Evolutionary conservation across 2,329 filamentous ascomycete species (phyloP).

Genomic region (Nannizziopsis barbatae): DNA sequence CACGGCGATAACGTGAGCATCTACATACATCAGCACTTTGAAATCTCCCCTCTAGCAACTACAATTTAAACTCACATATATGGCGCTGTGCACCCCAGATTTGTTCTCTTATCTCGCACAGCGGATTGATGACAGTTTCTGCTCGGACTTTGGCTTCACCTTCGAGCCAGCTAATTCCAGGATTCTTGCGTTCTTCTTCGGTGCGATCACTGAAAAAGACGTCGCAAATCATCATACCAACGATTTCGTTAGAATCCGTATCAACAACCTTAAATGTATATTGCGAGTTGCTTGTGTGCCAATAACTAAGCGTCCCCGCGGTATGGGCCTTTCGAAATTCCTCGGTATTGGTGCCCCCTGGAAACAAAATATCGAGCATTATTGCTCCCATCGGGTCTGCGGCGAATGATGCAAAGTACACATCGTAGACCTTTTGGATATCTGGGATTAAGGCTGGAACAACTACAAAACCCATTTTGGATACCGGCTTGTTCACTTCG

Average conservation of each 20-base stretch:
- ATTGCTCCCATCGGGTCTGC: conserved; percentile 18
- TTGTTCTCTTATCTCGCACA: conserved; percentile 35
- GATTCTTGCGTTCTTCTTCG: conserved; percentile 36
- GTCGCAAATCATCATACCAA: conserved; percentile 41
- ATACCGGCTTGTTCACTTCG: background rate
- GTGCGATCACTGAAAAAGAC: conserved; percentile 31
- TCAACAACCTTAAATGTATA: conserved; percentile 42
- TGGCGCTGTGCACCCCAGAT: conserved; percentile 32
- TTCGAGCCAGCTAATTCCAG: conserved; percentile 38
- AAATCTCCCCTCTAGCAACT: background rate
- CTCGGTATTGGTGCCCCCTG: conserved; percentile 25
- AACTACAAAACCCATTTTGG: conserved; percentile 32
- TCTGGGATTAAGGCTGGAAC: conserved; percentile 39
- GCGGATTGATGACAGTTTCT: conserved; percentile 33
- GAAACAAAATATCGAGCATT: conserved; percentile 30
- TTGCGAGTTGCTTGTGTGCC: conserved; percentile 32
- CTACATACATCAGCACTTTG: conserved; percentile 17
- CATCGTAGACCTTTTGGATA: conserved; percentile 38
- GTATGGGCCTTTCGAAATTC: conserved; percentile 37
- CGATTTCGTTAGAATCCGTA: conserved; percentile 33
- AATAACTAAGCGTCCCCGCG: conserved; percentile 32
- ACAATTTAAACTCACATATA: conserved; percentile 31
- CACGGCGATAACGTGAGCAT: conserved; percentile 32
- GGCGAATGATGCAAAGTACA: conserved; percentile 40
- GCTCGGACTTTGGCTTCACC: conserved; percentile 37